Base-by-base conservation (phyloP, 352 stramenopile species). In the Pythium sp. region DNA sequence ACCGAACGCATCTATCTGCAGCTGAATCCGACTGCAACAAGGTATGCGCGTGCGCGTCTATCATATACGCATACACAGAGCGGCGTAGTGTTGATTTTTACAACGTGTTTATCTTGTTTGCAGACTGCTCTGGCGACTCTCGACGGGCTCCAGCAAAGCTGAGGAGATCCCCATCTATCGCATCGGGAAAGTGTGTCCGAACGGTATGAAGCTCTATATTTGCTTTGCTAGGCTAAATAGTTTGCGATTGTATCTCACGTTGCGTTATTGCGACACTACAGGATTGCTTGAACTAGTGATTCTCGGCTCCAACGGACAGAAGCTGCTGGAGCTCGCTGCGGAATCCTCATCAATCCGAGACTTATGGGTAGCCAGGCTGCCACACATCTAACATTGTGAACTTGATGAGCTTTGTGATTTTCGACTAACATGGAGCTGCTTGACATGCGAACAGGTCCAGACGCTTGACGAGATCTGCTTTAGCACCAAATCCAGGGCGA, bases 381-480 rank as follows among this genome's bases (percentile, higher is more conserved):
- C 34, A 46, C 28, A 18, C 32, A 38, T 22, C 20, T 18, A 51
- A 22, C 6, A 51, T 51, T 51, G 43, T 51, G 43, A 51, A 18
- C 43, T 22, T 12, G 43, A 9, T 51, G 18, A 18, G 7, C 15
- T 12, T 22, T 47, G 18, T 18, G 38, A 34, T 20, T 11, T 18
- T 46, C 11, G n/a, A 6, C 22, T 24, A 46, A 24, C 9, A 3
- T 34, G 5, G n/a, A 5, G 2, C 20, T 43, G 24, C 18, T 49
- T 54, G 62, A 12, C 26, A 36, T 64, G 22, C 7, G 26, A 26
- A 14, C 30, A 73, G 71, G 71, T 76, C 20, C 82, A 92, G 62
- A 90, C 82, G 3, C 73, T 92, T 26, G 84, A 90, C 26, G 84
- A 92, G 63, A 67, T 92, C 15, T 85, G 77, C 70, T 68, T 69